Evolutionary conservation across 2,329 filamentous ascomycete species (phyloP).

Genomic region (Metarhizium album): DNA sequence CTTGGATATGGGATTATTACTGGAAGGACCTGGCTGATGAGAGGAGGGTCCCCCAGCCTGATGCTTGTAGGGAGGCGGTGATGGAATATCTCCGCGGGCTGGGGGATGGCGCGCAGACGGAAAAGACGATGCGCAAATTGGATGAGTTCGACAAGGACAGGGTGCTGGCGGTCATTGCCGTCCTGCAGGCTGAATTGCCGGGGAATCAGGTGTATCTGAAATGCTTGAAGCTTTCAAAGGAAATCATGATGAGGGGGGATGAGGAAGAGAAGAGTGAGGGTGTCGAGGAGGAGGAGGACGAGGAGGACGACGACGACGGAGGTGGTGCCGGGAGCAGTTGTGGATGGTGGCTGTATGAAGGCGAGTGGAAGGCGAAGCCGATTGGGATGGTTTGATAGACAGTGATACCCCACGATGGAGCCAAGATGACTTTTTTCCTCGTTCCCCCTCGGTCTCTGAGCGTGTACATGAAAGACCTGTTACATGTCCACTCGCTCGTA

Average conservation of each 20-base stretch:
- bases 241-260: slow-evolving; percentile 23
- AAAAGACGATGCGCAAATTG: slow-evolving; percentile 19
- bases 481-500: too few species aligned
- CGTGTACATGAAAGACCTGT: too few species aligned
- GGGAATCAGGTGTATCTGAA: slow-evolving; percentile 33
- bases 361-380: slow-evolving; percentile 45
- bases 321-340: slow-evolving; percentile 6
- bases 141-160: slow-evolving; percentile 24
- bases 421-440: too few species aligned
- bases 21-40: slow-evolving; percentile 48
- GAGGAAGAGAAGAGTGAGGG: slow-evolving; percentile 4
- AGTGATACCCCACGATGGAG: neutral
- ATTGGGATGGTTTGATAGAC: slow-evolving; percentile 39
- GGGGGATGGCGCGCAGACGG: slow-evolving; percentile 17
- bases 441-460: too few species aligned
- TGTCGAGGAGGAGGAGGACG: slow-evolving; percentile 5
- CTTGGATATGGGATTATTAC: slow-evolving; percentile 86
- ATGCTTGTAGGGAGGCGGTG: slow-evolving; percentile 25
- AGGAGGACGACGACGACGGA: slow-evolving; percentile 2
- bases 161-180: slow-evolving; percentile 27
- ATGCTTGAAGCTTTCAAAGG: slow-evolving; percentile 32
- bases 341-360: slow-evolving; percentile 39
- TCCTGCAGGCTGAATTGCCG: slow-evolving; percentile 27
- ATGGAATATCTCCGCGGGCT: slow-evolving; percentile 28
- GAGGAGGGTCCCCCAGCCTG: slow-evolving; percentile 1